phyloP scores from a whole-genome alignment of 2,329 filamentous ascomycete species.

The Ophioceras dolichostomum region DNA sequence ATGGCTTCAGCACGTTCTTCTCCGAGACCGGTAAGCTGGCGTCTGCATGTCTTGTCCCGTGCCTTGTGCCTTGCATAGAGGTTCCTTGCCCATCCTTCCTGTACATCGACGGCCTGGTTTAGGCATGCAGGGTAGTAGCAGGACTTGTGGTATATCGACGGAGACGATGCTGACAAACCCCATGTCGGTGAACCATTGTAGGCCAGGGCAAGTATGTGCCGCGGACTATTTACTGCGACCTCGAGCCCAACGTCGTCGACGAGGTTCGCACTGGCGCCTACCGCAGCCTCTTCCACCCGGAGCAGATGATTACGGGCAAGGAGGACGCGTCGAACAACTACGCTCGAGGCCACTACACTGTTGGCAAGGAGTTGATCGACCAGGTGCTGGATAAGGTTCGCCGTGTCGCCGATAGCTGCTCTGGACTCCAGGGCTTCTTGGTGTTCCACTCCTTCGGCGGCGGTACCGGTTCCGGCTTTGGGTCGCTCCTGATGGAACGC shows the following conservation, averaged over 20 bases:
- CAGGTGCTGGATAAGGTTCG: constrained; percentile 58
- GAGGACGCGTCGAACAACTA: constrained; percentile 72
- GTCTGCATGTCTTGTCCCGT: neutral
- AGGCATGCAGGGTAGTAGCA: too few relatives aligned
- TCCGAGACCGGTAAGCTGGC: constrained; percentile 78
- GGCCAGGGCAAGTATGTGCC: constrained; percentile 98
- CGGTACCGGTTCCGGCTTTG: constrained; percentile 62
- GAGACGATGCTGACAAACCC: constrained; percentile 1
- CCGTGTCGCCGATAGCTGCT: constrained; percentile 49
- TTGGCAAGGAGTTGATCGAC: constrained; percentile 66
- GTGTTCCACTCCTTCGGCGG: constrained; percentile 67
- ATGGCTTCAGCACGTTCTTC: constrained; percentile 99
- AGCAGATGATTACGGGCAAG: constrained; percentile 98
- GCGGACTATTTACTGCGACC: constrained; percentile 98
- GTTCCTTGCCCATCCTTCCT: too few relatives aligned
- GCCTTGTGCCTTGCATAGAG: too few relatives aligned
- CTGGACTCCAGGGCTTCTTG: constrained; percentile 58
- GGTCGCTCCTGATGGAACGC: constrained; percentile 59
- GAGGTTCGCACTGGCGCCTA: constrained; percentile 97
- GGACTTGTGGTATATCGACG: too few relatives aligned
- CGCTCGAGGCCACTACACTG: constrained; percentile 63
- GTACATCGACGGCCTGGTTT: too few relatives aligned
- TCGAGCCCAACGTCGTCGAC: constrained; percentile 98
- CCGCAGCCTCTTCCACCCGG: constrained; percentile 94
- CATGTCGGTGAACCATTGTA: constrained; percentile 21